A percentile compares a stretch with the other conserved stretches of the same genome.
Evolutionary conservation across 2,329 filamentous ascomycete genomes (phyloP).

Genomic region (Neonectria coccinea): DNA sequence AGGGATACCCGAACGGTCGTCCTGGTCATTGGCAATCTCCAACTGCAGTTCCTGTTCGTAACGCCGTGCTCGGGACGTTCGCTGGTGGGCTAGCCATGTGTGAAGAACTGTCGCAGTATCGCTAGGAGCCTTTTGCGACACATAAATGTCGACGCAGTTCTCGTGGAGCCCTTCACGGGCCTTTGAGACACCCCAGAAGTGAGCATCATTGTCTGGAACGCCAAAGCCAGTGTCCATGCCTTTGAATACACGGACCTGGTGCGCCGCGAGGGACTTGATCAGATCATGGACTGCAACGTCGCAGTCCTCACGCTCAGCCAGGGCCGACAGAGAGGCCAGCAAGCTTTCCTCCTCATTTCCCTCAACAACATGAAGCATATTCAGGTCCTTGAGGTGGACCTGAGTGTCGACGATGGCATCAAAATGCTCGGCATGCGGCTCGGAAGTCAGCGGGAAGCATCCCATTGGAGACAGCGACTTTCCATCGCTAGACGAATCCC

Average conservation of each 20-base stretch:
- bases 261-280: constrained; percentile 14
- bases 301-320: constrained; percentile 5
- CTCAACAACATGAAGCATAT: constrained; percentile 33
- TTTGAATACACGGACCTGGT: constrained; percentile 29
- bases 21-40: constrained; percentile 16
- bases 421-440: constrained; percentile 30
- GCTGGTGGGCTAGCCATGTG: constrained; percentile 28
- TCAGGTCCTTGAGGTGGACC: constrained; percentile 21
- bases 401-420: constrained; percentile 32
- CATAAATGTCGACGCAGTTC: constrained; percentile 25
- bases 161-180: constrained; percentile 2
- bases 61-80: constrained; percentile 17
- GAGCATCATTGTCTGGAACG: constrained; percentile 25
- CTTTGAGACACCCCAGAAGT: constrained; percentile 32
- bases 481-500: constrained; percentile 27
- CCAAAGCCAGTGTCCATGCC: constrained; percentile 31
- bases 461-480: constrained; percentile 23
- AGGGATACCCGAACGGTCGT: constrained; percentile 14
- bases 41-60: constrained; percentile 26
- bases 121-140: constrained; percentile 25
- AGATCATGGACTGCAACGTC: constrained; percentile 13
- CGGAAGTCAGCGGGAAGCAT: constrained; percentile 30
- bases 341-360: constrained; percentile 29
- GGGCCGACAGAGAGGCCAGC: constrained; percentile 16
- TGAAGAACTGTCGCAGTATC: constrained; percentile 27